phyloP scores from a whole-genome alignment of 257 asterid species.

The Fraxinus americana region DNA sequence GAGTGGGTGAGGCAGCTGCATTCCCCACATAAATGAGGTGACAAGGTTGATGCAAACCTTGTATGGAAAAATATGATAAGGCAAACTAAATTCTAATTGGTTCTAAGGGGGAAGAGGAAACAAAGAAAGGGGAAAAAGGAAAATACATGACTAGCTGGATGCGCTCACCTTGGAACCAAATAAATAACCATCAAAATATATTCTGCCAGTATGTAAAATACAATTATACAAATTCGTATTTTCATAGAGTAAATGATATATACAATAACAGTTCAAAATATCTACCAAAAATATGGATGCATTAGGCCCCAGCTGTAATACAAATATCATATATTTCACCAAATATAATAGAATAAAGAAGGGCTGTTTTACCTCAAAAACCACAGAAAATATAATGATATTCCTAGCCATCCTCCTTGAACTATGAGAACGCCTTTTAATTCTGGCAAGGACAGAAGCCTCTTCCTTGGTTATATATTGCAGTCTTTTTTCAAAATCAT shows the following conservation, averaged over 20 bases:
- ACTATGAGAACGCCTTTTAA: conserved; percentile 60
- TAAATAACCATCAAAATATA: background rate
- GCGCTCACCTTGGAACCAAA: background rate
- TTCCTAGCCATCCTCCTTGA: conserved; percentile 63
- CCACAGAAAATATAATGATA: conserved; percentile 58
- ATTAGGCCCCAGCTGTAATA: background rate
- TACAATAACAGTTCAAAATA: background rate
- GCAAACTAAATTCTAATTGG: background rate
- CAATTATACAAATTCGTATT: background rate
- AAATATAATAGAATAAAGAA: background rate
- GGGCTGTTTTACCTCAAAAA: conserved; percentile 63
- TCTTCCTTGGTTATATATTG: conserved; percentile 88
- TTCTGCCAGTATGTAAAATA: background rate
- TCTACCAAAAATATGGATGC: background rate
- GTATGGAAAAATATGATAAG: background rate
- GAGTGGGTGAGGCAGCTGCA: background rate
- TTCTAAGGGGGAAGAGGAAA: background rate
- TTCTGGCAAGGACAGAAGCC: conserved; percentile 67
- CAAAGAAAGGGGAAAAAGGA: background rate
- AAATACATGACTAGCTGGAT: background rate
- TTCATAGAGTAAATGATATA: background rate
- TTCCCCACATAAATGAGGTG: background rate
- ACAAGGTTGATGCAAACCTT: background rate
- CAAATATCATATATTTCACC: background rate
- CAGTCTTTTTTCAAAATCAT: conserved; percentile 90